Conservation (phyloP, 2,329 filamentous ascomycete genomes). For the Talaromyces sp. region DNA sequence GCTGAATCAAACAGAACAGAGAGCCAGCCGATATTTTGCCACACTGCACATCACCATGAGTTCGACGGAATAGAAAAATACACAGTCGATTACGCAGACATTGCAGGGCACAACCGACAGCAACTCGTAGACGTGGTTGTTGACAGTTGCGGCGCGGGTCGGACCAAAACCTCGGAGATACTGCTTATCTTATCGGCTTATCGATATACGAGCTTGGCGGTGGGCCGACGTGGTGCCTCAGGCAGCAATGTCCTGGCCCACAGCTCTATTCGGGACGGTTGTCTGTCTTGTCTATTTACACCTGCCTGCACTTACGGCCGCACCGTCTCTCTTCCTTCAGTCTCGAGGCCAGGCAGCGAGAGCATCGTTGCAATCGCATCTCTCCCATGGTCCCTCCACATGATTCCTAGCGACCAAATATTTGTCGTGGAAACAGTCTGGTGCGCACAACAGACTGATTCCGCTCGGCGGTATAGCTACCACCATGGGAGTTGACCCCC, state of each 20-base stretch:
- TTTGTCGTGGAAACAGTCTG: slow-evolving; percentile 28
- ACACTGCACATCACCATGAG: background rate
- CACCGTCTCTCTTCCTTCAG: background rate
- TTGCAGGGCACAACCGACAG: background rate
- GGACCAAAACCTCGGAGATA: slow-evolving; percentile 3
- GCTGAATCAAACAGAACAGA: background rate
- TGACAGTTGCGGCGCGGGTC: background rate
- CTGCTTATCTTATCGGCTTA: slow-evolving; percentile 7
- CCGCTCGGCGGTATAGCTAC: slow-evolving; percentile 34
- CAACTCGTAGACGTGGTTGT: background rate
- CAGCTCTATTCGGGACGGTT: background rate
- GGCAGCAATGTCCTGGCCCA: background rate
- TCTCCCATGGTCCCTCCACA: slow-evolving; percentile 13
- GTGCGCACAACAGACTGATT: slow-evolving; percentile 27
- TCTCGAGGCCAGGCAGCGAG: background rate
- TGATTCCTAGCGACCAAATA: slow-evolving; percentile 18
- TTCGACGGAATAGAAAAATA: background rate
- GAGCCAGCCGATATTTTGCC: background rate
- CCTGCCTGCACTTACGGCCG: background rate
- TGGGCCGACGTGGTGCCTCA: slow-evolving; percentile 4
- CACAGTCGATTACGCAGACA: background rate
- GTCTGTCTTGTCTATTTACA: background rate
- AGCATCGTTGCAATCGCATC: background rate
- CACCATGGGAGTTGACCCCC: slow-evolving; percentile 81
- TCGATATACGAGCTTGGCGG: slow-evolving; percentile 1